Conservation (phyloP, 192 early-diverging fungal species). For the Coemansia sp. region DNA sequence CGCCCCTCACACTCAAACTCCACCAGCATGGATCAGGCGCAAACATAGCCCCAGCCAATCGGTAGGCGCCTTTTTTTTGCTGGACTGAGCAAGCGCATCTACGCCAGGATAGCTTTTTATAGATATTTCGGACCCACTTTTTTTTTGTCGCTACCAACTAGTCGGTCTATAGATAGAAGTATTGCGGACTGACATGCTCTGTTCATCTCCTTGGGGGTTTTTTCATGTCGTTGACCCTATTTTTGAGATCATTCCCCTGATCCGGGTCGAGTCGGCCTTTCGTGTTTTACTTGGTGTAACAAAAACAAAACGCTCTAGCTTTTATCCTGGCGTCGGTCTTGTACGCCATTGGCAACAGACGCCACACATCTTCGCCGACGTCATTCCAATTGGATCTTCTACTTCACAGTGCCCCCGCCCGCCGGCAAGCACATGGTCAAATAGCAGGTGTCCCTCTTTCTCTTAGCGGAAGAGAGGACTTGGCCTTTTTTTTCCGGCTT, state of each 20-base stretch:
- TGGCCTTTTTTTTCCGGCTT: not conserved
- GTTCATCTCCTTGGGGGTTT: not conserved
- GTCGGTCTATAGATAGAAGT: not conserved
- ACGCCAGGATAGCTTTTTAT: too few relatives aligned
- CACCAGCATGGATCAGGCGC: not conserved
- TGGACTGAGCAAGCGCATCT: not conserved
- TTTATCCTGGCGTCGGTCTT: not conserved
- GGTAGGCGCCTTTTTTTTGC: not conserved
- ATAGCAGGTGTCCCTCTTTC: not conserved
- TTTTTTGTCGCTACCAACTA: not conserved
- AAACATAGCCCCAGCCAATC: not conserved
- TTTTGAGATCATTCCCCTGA: not conserved
- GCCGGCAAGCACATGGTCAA: not conserved
- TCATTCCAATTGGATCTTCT: not conserved
- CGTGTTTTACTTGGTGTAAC: not conserved
- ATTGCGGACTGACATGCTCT: not conserved
- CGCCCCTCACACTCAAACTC: not conserved
- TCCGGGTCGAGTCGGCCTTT: not conserved
- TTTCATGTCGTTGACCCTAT: not conserved
- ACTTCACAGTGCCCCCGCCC: not conserved
- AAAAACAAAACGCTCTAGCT: not conserved
- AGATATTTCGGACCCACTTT: not conserved
- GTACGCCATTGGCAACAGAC: not conserved
- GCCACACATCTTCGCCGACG: not conserved
- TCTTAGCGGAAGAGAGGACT: not conserved